These are phyloP conservation scores for Cordyceps sp. DNA, from an alignment of 2,329 filamentous ascomycete species.

Conservation along the genomic window DNA sequence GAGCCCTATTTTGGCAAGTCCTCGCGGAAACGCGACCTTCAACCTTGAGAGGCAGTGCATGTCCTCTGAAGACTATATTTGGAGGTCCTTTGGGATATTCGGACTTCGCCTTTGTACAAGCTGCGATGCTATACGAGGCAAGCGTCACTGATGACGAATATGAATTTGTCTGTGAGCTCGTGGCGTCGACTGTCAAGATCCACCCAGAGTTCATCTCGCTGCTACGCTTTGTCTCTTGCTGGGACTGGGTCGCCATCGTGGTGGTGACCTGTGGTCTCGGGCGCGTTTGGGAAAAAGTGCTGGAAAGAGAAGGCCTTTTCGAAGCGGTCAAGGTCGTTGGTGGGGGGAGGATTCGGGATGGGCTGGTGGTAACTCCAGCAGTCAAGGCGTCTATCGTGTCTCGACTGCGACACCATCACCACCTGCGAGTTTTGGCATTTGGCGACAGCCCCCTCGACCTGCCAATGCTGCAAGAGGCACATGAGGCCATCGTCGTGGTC, in stretches of 20 bases:
- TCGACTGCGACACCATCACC: conserved; percentile 16
- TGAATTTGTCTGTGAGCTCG: conserved; percentile 23
- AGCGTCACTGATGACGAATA: conserved; percentile 17
- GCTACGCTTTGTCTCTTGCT: conserved; percentile 14
- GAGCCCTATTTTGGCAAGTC: conserved; percentile 29
- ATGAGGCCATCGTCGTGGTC: conserved; percentile 38
- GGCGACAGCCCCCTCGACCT: conserved; percentile 45
- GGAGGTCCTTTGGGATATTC: conserved; percentile 27
- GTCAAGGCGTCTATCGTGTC: conserved; percentile 32
- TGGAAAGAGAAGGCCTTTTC: conserved; percentile 24
- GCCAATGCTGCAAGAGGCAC: conserved; percentile 34
- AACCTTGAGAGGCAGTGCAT: neutral
- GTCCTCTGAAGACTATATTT: conserved; percentile 28
- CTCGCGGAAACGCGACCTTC: conserved; percentile 1
- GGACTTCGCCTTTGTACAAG: conserved; percentile 37
- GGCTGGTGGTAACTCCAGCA: conserved; percentile 29
- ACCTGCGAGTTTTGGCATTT: conserved; percentile 36
- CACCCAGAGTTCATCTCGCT: conserved; percentile 30
- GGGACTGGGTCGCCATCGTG: conserved; percentile 24
- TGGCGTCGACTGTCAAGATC: conserved; percentile 24
- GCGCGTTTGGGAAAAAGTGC: conserved; percentile 35
- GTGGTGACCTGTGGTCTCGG: conserved; percentile 38
- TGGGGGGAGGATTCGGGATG: conserved; percentile 27
- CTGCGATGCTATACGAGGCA: conserved; percentile 34
- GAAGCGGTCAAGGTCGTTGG: conserved; percentile 32